Conservation (phyloP, 192 early-diverging fungal genomes). For the Dissophora globulifera region DNA sequence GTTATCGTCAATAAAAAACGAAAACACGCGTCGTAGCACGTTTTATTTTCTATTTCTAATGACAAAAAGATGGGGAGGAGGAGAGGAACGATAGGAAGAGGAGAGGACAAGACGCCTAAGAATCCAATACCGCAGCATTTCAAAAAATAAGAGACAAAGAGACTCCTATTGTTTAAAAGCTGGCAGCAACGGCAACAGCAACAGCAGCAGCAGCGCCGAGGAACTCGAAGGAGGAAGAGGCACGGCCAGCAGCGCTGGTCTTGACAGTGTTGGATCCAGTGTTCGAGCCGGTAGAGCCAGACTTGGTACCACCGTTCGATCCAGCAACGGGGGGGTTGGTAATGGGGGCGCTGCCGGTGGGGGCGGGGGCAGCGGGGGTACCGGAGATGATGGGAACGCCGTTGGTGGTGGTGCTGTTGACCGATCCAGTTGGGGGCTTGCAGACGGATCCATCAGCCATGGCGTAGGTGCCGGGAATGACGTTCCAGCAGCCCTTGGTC, state of each 20-base stretch:
- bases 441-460: slow-evolving; percentile 40
- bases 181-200: neutral
- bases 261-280: neutral
- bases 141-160: too few relatives aligned
- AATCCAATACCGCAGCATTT: too few relatives aligned
- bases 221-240: slow-evolving; percentile 3
- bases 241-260: neutral
- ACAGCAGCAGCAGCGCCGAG: slow-evolving; percentile 16
- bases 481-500: slow-evolving; percentile 36
- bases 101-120: too few relatives aligned
- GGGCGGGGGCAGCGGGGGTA: neutral
- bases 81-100: too few relatives aligned
- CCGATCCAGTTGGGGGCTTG: slow-evolving; percentile 6
- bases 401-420: slow-evolving; percentile 10
- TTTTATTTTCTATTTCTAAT: too few relatives aligned
- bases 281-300: neutral
- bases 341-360: neutral
- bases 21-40: too few relatives aligned
- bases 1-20: too few relatives aligned
- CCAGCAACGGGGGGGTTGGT: neutral
- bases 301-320: neutral
- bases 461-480: slow-evolving; percentile 46
- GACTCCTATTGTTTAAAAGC: neutral
- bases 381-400: neutral
- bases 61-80: too few relatives aligned